These are phyloP conservation scores for Euphrasia arctica DNA, from an alignment of 305 asterid species.

Conservation along the genomic window DNA sequence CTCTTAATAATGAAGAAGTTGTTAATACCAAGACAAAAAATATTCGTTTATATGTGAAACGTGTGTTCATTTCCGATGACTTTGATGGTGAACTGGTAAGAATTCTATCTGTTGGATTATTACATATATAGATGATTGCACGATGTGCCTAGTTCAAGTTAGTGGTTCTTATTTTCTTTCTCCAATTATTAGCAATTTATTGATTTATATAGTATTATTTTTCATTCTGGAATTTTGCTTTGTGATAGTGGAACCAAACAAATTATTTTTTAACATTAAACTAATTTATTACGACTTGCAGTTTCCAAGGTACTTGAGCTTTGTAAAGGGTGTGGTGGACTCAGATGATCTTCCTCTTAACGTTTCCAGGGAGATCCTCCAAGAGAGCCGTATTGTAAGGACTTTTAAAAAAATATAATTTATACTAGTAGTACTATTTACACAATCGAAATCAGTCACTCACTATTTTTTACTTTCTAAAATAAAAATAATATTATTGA, in stretches of 20 bases:
- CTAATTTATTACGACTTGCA: constrained; percentile 31
- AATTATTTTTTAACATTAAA: background rate
- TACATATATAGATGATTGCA: background rate
- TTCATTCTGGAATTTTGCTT: too few relatives aligned
- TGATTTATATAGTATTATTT: too few relatives aligned
- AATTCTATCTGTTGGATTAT: background rate
- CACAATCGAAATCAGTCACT: background rate
- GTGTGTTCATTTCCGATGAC: constrained; percentile 97
- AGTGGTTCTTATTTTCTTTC: background rate
- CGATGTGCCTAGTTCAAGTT: background rate
- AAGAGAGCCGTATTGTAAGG: constrained; percentile 97
- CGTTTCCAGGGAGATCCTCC: constrained; percentile 97
- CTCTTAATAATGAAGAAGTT: constrained; percentile 93
- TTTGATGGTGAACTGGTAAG: constrained; percentile 98
- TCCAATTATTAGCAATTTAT: background rate
- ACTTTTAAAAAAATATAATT: background rate
- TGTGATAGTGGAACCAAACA: too few relatives aligned
- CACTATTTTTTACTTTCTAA: background rate
- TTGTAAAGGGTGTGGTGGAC: constrained; percentile 96
- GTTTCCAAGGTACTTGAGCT: constrained; percentile 99
- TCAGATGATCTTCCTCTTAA: constrained; percentile 98
- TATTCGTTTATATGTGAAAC: constrained; percentile 87
- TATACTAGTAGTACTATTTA: too few relatives aligned
- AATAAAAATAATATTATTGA: background rate
- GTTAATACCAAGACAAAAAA: constrained; percentile 93